A percentile compares a stretch with the other conserved stretches of the same genome.
Evolutionary conservation across 169 alveolate species (phyloP).

Genomic region (Plasmodium inui): DNA sequence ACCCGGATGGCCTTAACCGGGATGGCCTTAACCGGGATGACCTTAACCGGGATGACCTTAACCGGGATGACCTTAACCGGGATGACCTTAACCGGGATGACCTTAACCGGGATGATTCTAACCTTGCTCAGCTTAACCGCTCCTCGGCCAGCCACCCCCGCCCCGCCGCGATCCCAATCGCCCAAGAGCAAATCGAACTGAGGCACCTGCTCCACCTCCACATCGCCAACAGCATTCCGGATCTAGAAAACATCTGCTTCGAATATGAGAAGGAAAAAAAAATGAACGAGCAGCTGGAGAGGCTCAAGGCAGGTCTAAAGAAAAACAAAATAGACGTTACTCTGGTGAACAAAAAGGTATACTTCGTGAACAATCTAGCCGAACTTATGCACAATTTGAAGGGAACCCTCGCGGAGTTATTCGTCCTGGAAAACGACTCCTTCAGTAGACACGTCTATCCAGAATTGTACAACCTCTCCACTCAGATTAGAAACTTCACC

Average conservation of each 20-base stretch:
- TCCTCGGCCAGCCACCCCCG: too few species aligned
- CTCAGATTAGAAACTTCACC: neutral
- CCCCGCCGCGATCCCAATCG: neutral
- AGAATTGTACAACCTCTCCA: conserved; percentile 12
- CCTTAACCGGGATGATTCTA: too few species aligned
- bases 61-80: too few species aligned
- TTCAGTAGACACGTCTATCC: conserved; percentile 26
- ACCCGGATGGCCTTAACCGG: too few species aligned
- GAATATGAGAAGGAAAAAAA: conserved; percentile 47
- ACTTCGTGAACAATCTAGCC: conserved; percentile 11
- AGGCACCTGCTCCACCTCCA: conserved; percentile 2
- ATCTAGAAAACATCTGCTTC: conserved; percentile 14
- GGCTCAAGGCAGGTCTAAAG: neutral
- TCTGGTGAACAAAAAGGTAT: conserved; percentile 37
- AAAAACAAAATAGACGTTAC: conserved; percentile 35
- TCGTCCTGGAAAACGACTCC: neutral
- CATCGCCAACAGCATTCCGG: neutral
- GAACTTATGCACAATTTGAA: neutral
- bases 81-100: too few species aligned
- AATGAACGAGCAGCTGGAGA: conserved; percentile 23
- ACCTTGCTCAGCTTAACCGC: too few species aligned
- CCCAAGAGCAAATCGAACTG: neutral
- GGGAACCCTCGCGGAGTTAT: neutral
- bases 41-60: too few species aligned
- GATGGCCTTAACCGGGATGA: too few species aligned